Base-by-base conservation (phyloP, 169 alveolate species). In the Hammondia hammondi region DNA sequence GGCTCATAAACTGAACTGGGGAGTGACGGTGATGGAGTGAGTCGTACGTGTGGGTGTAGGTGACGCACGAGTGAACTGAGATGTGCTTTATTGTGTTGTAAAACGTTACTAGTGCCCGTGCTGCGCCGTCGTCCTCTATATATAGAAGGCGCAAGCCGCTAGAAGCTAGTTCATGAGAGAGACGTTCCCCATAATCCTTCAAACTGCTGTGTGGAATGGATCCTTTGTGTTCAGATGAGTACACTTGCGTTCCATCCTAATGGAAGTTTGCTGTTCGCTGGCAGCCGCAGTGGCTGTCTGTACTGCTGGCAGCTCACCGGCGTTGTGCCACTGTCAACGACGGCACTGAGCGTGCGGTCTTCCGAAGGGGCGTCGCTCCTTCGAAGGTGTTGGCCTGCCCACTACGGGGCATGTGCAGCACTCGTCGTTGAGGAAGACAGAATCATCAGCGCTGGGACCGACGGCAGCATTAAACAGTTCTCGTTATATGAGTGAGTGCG, bases 231-330 rank as follows among this genome's bases (percentile, higher is more conserved):
- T 17, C 77, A 67, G 77, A 67, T 67, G 77, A 67, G 35, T 7
- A 67, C 77, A 27, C 77, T 67, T 27, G 77, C 77, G 32, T 67
- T 67, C 32, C 77, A 67, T 21, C 77, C 77, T 29, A 67, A 27
- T 27, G 77, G 77, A 7, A 17, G 77, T 67, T 67, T 67, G 77
- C 77, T 67, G 32, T 67, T 67, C 77, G 77, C 77, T 21, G 77
- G 77, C 35, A 67, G 77, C n/a, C 27, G 32, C 1, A 67, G 35
- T 67, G 77, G 77, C 27, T 67, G 77, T 27, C 32, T 67, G 77
- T 67, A 67, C 77, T 67, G 77, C 77, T 67, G 77, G 77, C 77
- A 67, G 77, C 77, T 67, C 35, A 4, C 27, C n/a, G 77, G 77
- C 32, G 77, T 67, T 1, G 9, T 67, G 27, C 77, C 77, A 27